Conservation (phyloP, 345 rosid species). For the Noccaea bulbosa region DNA sequence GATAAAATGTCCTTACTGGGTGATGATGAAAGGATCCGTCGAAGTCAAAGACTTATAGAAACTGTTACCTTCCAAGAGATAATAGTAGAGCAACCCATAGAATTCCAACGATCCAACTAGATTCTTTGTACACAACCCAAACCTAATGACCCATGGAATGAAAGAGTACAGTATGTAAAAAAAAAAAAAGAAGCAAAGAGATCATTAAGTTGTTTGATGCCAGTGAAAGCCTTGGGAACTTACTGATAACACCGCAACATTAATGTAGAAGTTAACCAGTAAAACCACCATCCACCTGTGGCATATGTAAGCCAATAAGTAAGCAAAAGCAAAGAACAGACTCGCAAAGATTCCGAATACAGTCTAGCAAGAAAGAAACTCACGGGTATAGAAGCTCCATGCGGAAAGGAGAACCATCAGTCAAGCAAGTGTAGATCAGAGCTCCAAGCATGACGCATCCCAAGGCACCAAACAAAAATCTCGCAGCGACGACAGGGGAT, state of each 20-base stretch:
- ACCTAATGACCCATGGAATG: constrained; percentile 45
- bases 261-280: constrained; percentile 73
- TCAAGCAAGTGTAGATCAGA: constrained; percentile 63
- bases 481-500: constrained; percentile 59
- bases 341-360: constrained; percentile 1
- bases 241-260: constrained; percentile 68
- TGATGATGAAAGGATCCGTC: neutral
- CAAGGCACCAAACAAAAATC: constrained; percentile 61
- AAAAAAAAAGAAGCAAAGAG: no score
- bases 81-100: constrained; percentile 73
- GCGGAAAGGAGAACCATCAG: constrained; percentile 88
- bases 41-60: constrained; percentile 12
- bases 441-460: constrained; percentile 78
- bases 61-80: constrained; percentile 82
- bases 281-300: constrained; percentile 83
- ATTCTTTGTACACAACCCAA: constrained; percentile 89
- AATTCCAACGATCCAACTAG: constrained; percentile 62
- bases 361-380: constrained; percentile 37
- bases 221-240: constrained; percentile 38
- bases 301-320: constrained; percentile 3
- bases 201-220: no score
- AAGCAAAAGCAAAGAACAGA: constrained; percentile 2
- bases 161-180: no score
- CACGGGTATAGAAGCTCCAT: constrained; percentile 82
- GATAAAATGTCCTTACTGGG: neutral